phyloP scores from a whole-genome alignment of 805 yeast species.

The Monosporozyma solicola region DNA sequence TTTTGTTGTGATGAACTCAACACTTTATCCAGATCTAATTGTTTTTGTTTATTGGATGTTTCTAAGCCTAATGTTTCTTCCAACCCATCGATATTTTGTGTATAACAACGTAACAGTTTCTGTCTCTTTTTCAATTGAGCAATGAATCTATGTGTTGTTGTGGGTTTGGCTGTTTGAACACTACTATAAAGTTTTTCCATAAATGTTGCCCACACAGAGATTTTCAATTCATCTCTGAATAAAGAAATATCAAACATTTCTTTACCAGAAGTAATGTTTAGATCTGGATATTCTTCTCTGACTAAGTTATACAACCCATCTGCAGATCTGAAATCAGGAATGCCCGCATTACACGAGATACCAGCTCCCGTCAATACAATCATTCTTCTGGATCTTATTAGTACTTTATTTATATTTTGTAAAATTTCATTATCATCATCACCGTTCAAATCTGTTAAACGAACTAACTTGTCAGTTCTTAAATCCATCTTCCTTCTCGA shows the following conservation, averaged over 20 bases:
- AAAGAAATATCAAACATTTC: conserved; percentile 85
- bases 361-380: conserved; percentile 90
- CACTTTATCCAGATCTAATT: background rate
- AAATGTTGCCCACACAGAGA: conserved; percentile 73
- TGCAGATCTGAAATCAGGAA: conserved; percentile 85
- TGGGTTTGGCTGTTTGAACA: conserved; percentile 62
- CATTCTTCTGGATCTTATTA: conserved; percentile 36
- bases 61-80: conserved; percentile 59
- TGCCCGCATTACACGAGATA: conserved; percentile 92
- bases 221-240: conserved; percentile 58
- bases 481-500: conserved; percentile 2
- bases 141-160: conserved; percentile 76
- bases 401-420: conserved; percentile 19
- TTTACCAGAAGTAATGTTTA: conserved; percentile 61
- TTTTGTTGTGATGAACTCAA: background rate
- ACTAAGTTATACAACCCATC: conserved; percentile 76
- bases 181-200: conserved; percentile 71
- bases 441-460: conserved; percentile 10
- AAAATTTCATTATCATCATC: conserved; percentile 11
- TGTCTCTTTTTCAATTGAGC: conserved; percentile 46
- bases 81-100: conserved; percentile 90
- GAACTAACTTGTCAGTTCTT: conserved; percentile 13
- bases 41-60: conserved; percentile 38
- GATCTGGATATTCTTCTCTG: conserved; percentile 49
- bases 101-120: conserved; percentile 75